phyloP scores from a whole-genome alignment of 225 moss, liverwort and hornwort species.

The Polytrichum formosum region DNA sequence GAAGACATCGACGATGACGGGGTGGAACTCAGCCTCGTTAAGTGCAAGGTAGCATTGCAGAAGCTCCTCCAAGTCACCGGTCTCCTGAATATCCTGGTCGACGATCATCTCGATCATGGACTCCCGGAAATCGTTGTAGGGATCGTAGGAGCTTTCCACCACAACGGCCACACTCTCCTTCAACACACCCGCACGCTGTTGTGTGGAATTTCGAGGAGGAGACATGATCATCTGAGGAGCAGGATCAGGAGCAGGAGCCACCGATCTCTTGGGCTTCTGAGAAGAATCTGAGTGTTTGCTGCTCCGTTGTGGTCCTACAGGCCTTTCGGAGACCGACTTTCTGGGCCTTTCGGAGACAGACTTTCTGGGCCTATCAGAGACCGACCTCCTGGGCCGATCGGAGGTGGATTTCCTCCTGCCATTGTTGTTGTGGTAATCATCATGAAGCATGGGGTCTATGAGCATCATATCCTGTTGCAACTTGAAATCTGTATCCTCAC shows the following conservation, averaged over 20 bases:
- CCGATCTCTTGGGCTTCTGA: not conserved
- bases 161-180: constrained; percentile 54
- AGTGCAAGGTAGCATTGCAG: constrained; percentile 85
- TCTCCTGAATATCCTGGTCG: constrained; percentile 66
- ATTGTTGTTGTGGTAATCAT: constrained; percentile 13
- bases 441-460: constrained; percentile 21
- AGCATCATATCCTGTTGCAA: constrained; percentile 35
- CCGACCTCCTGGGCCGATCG: too few species aligned
- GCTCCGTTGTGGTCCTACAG: not conserved
- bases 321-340: too few species aligned
- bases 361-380: too few species aligned
- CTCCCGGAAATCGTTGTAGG: constrained; percentile 54
- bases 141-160: constrained; percentile 55
- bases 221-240: constrained; percentile 11
- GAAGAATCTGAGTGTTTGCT: not conserved
- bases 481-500: not conserved
- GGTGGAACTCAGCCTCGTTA: constrained; percentile 74
- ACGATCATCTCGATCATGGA: constrained; percentile 69
- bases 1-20: constrained; percentile 81
- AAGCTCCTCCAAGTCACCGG: constrained; percentile 72
- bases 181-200: constrained; percentile 12
- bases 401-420: not conserved
- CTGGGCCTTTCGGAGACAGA: too few species aligned
- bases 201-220: not conserved
- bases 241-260: too few species aligned